A percentile compares a stretch with the other conserved stretches of the same genome.
Evolutionary conservation across 331 rosid genomes (phyloP).

Genomic region (Malus hybrid): DNA sequence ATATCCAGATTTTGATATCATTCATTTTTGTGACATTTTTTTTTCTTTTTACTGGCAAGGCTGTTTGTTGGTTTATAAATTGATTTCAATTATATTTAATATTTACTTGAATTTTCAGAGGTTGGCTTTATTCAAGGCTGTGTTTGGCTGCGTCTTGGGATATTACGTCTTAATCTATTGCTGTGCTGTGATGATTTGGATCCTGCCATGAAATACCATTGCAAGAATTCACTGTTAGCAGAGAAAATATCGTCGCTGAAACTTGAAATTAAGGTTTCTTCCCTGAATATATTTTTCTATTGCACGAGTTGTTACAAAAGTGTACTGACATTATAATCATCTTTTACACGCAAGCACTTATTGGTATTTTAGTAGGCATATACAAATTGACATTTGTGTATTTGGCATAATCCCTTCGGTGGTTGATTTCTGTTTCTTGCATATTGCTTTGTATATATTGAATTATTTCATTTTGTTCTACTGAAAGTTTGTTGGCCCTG

Average conservation of each 20-base stretch:
- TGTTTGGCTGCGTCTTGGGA: constrained; percentile 72
- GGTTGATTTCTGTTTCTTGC: not conserved
- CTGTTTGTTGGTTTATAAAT: not conserved
- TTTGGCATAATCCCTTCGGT: not conserved
- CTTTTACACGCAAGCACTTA: not conserved
- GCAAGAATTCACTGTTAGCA: constrained; percentile 49
- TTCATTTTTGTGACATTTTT: not conserved
- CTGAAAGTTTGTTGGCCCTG: not conserved
- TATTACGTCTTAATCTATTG: constrained; percentile 64
- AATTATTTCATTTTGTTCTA: not conserved
- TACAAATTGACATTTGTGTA: not conserved
- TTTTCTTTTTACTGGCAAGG: not conserved
- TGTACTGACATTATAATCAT: not conserved
- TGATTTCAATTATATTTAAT: not conserved
- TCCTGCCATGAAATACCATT: constrained; percentile 74
- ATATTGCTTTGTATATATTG: not conserved
- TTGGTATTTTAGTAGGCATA: not conserved
- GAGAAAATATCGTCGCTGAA: constrained; percentile 59
- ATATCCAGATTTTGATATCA: not conserved
- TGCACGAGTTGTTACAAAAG: not conserved
- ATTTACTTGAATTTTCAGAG: constrained; percentile 24
- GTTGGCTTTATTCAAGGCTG: constrained; percentile 45
- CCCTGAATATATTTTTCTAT: not conserved
- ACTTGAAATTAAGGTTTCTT: constrained; percentile 77
- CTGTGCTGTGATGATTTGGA: constrained; percentile 65